Conservation (phyloP, 140 eudicot genomes). For the Stevia rebaudiana region DNA sequence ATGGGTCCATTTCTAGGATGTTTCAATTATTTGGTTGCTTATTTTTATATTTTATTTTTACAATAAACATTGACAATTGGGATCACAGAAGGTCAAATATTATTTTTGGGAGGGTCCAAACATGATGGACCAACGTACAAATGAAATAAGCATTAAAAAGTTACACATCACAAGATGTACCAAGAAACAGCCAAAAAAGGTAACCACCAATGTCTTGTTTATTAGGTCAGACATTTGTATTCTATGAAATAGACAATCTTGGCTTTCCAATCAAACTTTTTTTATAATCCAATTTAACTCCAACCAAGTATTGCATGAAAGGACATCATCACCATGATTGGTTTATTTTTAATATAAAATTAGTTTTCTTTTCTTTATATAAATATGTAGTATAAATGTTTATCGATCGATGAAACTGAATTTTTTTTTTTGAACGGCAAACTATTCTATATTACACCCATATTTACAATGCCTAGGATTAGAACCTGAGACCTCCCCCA, state of each 20-base stretch:
- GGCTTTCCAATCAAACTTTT: conserved; percentile 30
- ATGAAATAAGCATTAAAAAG: conserved; percentile 18
- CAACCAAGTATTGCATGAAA: conserved; percentile 28
- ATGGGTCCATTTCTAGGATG: neutral
- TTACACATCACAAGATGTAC: conserved; percentile 55
- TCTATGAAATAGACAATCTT: conserved; percentile 46
- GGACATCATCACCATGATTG: conserved; percentile 24
- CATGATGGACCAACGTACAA: conserved; percentile 12
- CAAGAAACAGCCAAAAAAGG: conserved; percentile 30
- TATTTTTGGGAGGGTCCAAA: conserved; percentile 14
- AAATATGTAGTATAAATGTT: no score
- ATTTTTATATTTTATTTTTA: neutral
- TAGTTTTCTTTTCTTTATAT: no score
- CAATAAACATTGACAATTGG: neutral
- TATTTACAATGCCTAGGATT: no score
- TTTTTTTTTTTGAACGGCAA: no score
- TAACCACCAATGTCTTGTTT: conserved; percentile 20
- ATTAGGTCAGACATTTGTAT: conserved; percentile 37
- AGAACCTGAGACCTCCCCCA: no score
- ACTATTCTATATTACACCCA: no score
- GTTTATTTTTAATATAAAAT: neutral
- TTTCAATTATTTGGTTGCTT: neutral
- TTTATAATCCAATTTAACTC: conserved; percentile 18
- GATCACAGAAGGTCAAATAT: neutral
- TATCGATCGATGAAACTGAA: no score